These are phyloP conservation scores for Wickerhamiella brachini DNA, from an alignment of 805 yeast genomes.

Conservation along the genomic window DNA sequence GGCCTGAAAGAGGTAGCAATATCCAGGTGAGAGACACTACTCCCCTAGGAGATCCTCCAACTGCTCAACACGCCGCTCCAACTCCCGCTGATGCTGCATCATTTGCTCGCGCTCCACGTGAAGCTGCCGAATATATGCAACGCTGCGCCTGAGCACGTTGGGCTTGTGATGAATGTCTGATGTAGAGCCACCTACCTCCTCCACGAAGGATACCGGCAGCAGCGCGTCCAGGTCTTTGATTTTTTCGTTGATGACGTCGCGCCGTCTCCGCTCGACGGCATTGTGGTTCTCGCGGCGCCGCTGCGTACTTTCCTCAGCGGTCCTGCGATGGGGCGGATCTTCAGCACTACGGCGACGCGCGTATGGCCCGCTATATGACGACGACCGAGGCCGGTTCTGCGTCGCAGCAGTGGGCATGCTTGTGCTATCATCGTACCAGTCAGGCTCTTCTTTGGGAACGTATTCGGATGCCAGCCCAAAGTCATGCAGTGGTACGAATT, in stretches of 20 bases:
- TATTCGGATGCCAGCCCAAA: background rate
- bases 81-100: background rate
- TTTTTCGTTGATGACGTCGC: slow-evolving; percentile 81
- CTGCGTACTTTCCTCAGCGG: slow-evolving; percentile 13
- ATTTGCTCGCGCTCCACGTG: slow-evolving; percentile 19
- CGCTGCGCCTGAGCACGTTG: slow-evolving; percentile 59
- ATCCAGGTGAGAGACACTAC: too few relatives aligned
- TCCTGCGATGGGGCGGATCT: background rate
- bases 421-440: background rate
- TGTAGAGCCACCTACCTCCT: background rate
- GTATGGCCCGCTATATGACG: background rate
- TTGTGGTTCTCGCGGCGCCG: slow-evolving; percentile 83
- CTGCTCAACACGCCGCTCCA: slow-evolving; percentile 1
- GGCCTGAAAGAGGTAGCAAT: too few relatives aligned
- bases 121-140: slow-evolving; percentile 61
- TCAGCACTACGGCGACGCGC: background rate
- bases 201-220: slow-evolving; percentile 43
- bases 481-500: background rate
- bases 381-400: background rate
- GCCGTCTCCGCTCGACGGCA: slow-evolving; percentile 83
- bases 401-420: background rate
- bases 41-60: background rate
- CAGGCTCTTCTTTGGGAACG: background rate
- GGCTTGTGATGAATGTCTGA: slow-evolving; percentile 65
- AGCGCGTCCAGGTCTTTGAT: slow-evolving; percentile 70